Evolutionary conservation across 192 early-diverging fungal species (phyloP).

Genomic region (Bifiguratus adelaidae): DNA sequence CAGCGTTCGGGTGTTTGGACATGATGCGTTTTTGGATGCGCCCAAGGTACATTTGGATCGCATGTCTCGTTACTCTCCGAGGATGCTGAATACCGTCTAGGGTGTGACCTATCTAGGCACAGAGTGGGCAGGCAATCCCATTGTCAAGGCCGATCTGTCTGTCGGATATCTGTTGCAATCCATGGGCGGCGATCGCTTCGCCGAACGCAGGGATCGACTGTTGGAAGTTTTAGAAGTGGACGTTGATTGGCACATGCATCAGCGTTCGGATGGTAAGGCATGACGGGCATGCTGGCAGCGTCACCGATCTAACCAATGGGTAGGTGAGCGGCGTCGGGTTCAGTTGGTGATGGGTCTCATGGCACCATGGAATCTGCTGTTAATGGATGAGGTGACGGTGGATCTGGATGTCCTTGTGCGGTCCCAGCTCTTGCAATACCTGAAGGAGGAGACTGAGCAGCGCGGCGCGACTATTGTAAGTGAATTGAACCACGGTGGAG

Average conservation of each 20-base stretch:
- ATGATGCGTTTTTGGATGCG: constrained; percentile 52
- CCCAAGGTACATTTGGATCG: constrained; percentile 20
- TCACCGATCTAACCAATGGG: constrained; percentile 4
- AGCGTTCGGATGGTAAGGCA: constrained; percentile 52
- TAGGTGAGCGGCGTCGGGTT: constrained; percentile 39
- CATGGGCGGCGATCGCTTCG: constrained; percentile 47
- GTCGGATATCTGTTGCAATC: constrained; percentile 55
- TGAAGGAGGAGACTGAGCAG: constrained; percentile 50
- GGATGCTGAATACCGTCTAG: constrained; percentile 9
- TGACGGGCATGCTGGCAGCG: constrained; percentile 15
- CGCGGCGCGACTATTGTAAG: constrained; percentile 51
- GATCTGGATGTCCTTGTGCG: constrained; percentile 75
- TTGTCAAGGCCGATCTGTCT: constrained; percentile 54
- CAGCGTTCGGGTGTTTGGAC: constrained; percentile 44
- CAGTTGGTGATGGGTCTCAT: constrained; percentile 69
- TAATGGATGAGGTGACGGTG: constrained; percentile 74
- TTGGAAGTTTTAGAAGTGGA: constrained; percentile 64
- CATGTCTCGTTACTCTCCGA: not conserved
- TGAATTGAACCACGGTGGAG: not conserved
- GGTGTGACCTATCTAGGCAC: constrained; percentile 69
- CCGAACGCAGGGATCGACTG: constrained; percentile 43
- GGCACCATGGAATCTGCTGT: constrained; percentile 52
- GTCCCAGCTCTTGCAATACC: constrained; percentile 48
- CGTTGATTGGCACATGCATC: constrained; percentile 52
- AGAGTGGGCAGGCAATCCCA: constrained; percentile 69